phyloP scores from a whole-genome alignment of 2,329 filamentous ascomycete genomes.

The Parafenestella ontariensis region DNA sequence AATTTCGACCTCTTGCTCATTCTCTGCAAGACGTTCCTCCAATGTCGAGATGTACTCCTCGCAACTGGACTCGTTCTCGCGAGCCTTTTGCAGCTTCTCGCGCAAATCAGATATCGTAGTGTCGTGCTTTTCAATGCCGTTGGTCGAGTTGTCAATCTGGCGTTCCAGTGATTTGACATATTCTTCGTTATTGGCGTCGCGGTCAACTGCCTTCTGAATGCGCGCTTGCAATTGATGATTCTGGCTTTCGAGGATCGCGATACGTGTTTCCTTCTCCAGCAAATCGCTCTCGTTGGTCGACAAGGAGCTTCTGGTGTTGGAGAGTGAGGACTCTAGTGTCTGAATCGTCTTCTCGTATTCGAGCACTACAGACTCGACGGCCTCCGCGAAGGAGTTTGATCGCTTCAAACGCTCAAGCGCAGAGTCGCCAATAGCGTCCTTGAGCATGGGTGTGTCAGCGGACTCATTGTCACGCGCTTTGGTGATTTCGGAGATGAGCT shows the following conservation, averaged over 20 bases:
- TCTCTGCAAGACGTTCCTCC: constrained; percentile 92
- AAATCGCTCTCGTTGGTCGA: constrained; percentile 85
- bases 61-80: constrained; percentile 87
- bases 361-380: constrained; percentile 92
- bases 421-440: constrained; percentile 73
- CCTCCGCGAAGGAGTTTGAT: constrained; percentile 94
- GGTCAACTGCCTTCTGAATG: constrained; percentile 90
- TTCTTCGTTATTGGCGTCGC: constrained; percentile 87
- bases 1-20: constrained; percentile 92
- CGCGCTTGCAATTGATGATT: constrained; percentile 88
- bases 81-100: constrained; percentile 85
- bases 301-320: constrained; percentile 83
- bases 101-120: constrained; percentile 85
- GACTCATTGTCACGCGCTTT: constrained; percentile 74
- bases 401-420: constrained; percentile 89
- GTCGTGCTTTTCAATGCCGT: constrained; percentile 90
- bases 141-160: constrained; percentile 88
- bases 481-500: constrained; percentile 90
- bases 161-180: constrained; percentile 92
- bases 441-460: constrained; percentile 64
- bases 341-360: constrained; percentile 99
- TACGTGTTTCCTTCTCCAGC: constrained; percentile 91
- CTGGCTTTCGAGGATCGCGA: constrained; percentile 90
- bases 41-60: constrained; percentile 98
- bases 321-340: constrained; percentile 86